Percentiles rank a stretch among this genome's conserved stretches.
Conservation (phyloP, 2,329 filamentous ascomycete species). For the Anthostomella pinea region DNA sequence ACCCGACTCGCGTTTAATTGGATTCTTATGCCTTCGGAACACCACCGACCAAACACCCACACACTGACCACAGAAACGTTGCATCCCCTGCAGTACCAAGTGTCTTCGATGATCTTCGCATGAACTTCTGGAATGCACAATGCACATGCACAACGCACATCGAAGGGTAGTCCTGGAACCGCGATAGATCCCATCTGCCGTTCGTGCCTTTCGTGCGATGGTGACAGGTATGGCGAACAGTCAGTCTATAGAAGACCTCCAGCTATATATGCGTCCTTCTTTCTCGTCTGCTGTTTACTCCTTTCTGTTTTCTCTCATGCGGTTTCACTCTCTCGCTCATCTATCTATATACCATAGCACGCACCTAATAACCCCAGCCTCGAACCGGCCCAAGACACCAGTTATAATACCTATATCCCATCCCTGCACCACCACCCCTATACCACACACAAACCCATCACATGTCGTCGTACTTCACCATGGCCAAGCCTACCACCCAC, state of each 20-base stretch:
- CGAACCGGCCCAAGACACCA: neutral
- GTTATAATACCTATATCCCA: neutral
- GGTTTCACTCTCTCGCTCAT: neutral
- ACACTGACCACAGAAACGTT: neutral
- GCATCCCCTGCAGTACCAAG: neutral
- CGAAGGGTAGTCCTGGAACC: neutral
- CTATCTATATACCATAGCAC: neutral
- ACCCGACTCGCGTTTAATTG: conserved; percentile 13
- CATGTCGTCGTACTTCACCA: conserved; percentile 1
- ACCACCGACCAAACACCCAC: conserved; percentile 1
- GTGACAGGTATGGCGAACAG: neutral
- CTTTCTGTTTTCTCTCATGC: neutral
- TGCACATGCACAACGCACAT: conserved; percentile 3
- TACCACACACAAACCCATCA: too few relatives aligned
- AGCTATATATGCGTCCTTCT: neutral
- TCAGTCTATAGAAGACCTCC: neutral
- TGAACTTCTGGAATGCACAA: conserved; percentile 20
- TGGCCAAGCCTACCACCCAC: neutral
- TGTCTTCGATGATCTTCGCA: conserved; percentile 7
- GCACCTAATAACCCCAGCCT: neutral
- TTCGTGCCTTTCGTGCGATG: neutral
- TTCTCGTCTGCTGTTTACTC: neutral
- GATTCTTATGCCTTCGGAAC: conserved; percentile 10
- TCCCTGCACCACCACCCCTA: neutral
- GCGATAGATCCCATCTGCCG: neutral